A percentile compares a stretch with the other conserved stretches of the same genome.
phyloP scores from a whole-genome alignment of 2,329 filamentous ascomycete genomes.

The Paecilomyces sp. region DNA sequence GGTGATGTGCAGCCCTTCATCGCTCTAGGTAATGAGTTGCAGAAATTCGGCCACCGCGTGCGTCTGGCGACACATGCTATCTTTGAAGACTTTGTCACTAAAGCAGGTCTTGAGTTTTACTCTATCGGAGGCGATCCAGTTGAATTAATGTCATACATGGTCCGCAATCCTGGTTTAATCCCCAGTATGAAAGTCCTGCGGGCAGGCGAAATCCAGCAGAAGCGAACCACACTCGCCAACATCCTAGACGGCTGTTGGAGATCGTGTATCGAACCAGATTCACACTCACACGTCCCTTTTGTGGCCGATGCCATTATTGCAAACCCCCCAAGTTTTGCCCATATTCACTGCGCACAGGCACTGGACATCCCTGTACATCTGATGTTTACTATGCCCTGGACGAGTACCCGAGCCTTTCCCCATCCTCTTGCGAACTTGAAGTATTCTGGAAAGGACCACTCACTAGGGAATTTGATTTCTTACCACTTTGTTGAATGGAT shows the following conservation, averaged over 20 bases:
- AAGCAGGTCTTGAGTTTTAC: constrained; percentile 47
- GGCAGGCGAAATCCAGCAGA: not conserved
- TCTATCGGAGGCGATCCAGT: constrained; percentile 51
- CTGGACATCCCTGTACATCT: constrained; percentile 27
- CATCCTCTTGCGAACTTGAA: constrained; percentile 46
- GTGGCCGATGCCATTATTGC: constrained; percentile 31
- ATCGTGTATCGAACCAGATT: constrained; percentile 52
- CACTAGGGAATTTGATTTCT: constrained; percentile 36
- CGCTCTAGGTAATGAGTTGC: constrained; percentile 46
- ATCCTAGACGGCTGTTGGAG: constrained; percentile 73
- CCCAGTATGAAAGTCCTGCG: constrained; percentile 8
- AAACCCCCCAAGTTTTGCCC: constrained; percentile 30
- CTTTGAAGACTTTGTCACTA: not conserved
- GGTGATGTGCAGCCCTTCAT: constrained; percentile 51
- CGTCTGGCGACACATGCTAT: constrained; percentile 45
- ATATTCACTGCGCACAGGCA: constrained; percentile 30
- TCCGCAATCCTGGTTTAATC: constrained; percentile 41
- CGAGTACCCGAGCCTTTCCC: constrained; percentile 24
- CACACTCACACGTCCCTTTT: constrained; percentile 40
- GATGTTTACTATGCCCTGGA: constrained; percentile 47
- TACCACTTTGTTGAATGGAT: constrained; percentile 43
- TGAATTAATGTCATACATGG: constrained; percentile 45
- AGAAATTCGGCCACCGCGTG: constrained; percentile 47
- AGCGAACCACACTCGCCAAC: constrained; percentile 48
- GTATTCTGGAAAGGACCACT: constrained; percentile 22